Evolutionary conservation across 2,329 filamentous ascomycete genomes (phyloP).

Genomic region (Intubia oerlemansii): DNA sequence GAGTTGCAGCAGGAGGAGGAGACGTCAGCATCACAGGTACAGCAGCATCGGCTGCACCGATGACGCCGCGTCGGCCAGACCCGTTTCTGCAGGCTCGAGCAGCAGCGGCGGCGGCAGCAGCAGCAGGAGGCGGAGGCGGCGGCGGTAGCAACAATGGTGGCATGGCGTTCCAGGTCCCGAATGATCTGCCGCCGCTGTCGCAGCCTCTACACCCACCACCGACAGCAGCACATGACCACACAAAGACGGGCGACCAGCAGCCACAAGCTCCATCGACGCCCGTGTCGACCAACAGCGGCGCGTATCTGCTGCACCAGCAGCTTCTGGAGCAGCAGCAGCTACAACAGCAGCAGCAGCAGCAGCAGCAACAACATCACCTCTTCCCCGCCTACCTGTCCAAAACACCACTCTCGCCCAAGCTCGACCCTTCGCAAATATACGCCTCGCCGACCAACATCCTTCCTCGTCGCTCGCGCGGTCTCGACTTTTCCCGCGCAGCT

Average conservation of each 20-base stretch:
- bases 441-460: slow-evolving; percentile 74
- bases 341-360: slow-evolving; percentile 5
- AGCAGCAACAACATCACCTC: slow-evolving; percentile 5
- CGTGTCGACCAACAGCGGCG: slow-evolving; percentile 1
- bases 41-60: no score
- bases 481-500: slow-evolving; percentile 84
- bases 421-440: slow-evolving; percentile 69
- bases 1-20: no score
- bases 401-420: slow-evolving; percentile 63
- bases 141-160: no score
- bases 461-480: slow-evolving; percentile 67
- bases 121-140: no score
- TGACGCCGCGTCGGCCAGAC: slow-evolving; percentile 36
- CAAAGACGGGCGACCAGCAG: no score
- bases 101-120: no score
- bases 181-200: slow-evolving; percentile 24
- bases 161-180: slow-evolving; percentile 32
- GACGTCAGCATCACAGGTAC: no score
- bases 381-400: slow-evolving; percentile 21
- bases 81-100: no score
- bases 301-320: slow-evolving; percentile 8
- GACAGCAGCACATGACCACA: not conserved
- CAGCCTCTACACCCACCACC: slow-evolving; percentile 11
- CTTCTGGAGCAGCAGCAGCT: slow-evolving; percentile 5
- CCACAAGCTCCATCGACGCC: slow-evolving; percentile 4